These are phyloP conservation scores for Diophrys appendiculata DNA, from an alignment of 73 alveolate species.

Conservation along the genomic window DNA sequence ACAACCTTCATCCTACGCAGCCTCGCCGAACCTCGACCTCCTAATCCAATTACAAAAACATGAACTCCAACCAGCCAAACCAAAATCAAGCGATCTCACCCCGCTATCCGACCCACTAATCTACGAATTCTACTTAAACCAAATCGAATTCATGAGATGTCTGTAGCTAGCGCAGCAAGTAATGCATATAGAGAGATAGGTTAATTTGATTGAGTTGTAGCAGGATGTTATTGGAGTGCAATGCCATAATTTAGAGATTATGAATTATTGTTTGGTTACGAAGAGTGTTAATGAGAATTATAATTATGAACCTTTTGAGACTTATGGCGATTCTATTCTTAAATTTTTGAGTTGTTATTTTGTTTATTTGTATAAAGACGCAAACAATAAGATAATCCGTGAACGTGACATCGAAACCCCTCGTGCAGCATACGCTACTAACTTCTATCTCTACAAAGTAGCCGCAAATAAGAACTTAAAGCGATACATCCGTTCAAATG, in stretches of 20 bases:
- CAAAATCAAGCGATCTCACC: neutral
- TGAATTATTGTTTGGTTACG: neutral
- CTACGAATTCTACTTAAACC: neutral
- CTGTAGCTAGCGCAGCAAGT: neutral
- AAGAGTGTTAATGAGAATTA: neutral
- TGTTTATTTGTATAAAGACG: constrained; percentile 23
- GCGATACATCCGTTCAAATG: constrained; percentile 17
- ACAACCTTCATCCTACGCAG: neutral
- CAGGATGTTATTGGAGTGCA: neutral
- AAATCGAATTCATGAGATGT: neutral
- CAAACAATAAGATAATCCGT: neutral
- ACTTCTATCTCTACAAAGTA: constrained; percentile 40
- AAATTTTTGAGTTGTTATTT: constrained; percentile 46
- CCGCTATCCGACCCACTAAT: neutral
- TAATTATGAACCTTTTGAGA: constrained; percentile 57
- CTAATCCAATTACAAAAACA: too few species aligned
- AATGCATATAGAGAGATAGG: neutral
- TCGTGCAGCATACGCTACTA: neutral
- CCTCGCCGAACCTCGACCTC: neutral
- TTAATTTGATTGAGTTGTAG: neutral
- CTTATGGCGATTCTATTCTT: constrained; percentile 69
- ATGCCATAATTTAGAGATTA: neutral
- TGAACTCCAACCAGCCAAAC: neutral
- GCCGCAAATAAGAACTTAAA: neutral
- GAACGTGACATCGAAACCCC: neutral